Percentiles rank a stretch among this genome's conserved stretches.
Conservation (phyloP, 2,329 filamentous ascomycete genomes). For the Botrytis aclada region DNA sequence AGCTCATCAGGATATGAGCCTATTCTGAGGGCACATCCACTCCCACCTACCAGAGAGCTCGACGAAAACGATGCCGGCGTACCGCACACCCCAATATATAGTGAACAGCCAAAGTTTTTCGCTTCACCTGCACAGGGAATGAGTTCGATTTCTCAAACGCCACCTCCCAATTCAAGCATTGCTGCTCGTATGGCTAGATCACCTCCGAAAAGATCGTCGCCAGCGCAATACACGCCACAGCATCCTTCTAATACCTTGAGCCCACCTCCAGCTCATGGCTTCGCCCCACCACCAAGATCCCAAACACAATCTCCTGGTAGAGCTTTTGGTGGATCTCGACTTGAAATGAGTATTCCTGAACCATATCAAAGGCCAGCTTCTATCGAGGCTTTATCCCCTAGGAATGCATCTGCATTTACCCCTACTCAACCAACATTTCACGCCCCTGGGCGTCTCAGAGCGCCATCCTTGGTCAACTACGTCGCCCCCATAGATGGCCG, state of each 20-base stretch:
- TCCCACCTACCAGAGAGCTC: conserved; percentile 60
- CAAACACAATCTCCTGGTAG: conserved; percentile 63
- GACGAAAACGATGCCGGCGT: conserved; percentile 52
- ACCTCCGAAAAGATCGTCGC: conserved; percentile 52
- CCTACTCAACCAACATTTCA: conserved; percentile 20
- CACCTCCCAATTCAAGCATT: conserved; percentile 45
- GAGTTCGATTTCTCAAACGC: conserved; percentile 45
- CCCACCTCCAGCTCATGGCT: conserved; percentile 30
- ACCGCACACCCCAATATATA: conserved; percentile 29
- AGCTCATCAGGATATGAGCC: conserved; percentile 54
- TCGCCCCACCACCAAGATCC: conserved; percentile 55
- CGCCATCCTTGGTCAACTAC: conserved; percentile 55
- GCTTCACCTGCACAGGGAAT: conserved; percentile 35
- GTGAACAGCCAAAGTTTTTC: conserved; percentile 29
- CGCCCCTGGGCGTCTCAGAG: conserved; percentile 44
- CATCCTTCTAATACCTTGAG: conserved; percentile 31
- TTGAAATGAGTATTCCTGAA: conserved; percentile 40
- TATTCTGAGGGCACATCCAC: conserved; percentile 48
- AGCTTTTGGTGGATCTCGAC: conserved; percentile 47
- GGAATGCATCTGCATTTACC: conserved; percentile 19
- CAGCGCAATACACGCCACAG: conserved; percentile 51
- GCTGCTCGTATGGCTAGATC: conserved; percentile 48
- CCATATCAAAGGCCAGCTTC: conserved; percentile 53
- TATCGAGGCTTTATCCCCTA: conserved; percentile 37
- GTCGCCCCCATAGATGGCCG: conserved; percentile 63